A percentile compares a stretch with the other conserved stretches of the same genome.
Evolutionary conservation across 345 rosid species (phyloP).

Genomic region (Mallotus nudiflorus): DNA sequence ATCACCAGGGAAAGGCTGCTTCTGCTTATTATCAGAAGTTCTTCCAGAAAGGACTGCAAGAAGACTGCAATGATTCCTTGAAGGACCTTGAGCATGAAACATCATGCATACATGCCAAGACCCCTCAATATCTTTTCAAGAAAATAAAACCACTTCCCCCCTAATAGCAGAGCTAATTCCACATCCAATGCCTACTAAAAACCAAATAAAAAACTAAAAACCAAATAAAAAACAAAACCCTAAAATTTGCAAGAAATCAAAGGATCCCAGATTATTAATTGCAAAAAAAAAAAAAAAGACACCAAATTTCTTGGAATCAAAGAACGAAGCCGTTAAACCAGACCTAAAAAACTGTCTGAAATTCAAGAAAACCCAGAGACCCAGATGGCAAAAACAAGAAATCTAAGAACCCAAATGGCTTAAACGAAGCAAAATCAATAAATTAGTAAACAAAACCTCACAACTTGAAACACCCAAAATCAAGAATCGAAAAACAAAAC

Average conservation of each 20-base stretch:
- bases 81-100: constrained; percentile 92
- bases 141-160: constrained; percentile 11
- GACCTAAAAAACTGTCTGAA: constrained; percentile 4
- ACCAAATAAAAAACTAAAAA: constrained; percentile 30
- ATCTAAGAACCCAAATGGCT: constrained; percentile 12
- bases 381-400: constrained; percentile 28
- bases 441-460: constrained; percentile 14
- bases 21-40: constrained; percentile 45
- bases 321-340: no score
- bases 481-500: constrained; percentile 21
- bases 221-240: no score
- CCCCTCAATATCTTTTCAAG: constrained; percentile 25
- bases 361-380: constrained; percentile 20
- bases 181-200: constrained; percentile 12
- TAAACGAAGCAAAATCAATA: constrained; percentile 17
- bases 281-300: no score
- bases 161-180: background rate
- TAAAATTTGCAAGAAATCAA: constrained; percentile 25
- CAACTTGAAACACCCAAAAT: constrained; percentile 8
- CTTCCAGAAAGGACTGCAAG: constrained; percentile 71
- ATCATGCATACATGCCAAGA: constrained; percentile 74
- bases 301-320: constrained; percentile 11
- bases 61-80: constrained; percentile 82
- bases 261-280: constrained; percentile 23
- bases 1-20: constrained; percentile 43